Base-by-base conservation (phyloP, 371 early-diverging fungal genomes). In the Mucor indicus region DNA sequence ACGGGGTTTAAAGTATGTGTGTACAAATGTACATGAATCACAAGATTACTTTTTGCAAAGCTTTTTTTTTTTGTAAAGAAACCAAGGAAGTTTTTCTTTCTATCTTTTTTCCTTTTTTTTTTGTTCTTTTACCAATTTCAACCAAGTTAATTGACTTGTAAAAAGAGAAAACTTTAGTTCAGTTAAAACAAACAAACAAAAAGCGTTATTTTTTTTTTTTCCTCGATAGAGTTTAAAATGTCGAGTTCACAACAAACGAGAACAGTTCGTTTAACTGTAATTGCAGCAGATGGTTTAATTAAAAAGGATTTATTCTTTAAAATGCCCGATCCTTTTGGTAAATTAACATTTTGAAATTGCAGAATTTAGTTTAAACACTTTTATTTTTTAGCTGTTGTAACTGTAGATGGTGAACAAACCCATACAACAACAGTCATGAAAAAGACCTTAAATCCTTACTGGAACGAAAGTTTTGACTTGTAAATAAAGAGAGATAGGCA, bases 221-320 rank as follows among this genome's bases (percentile, higher is more conserved):
- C n/a, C n/a, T n/a, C n/a, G n/a, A n/a, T n/a, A n/a, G n/a, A n/a
- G n/a, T n/a, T n/a, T n/a, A 53, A 17, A 4, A 64, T 67, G 72
- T 54, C 64, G 41, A 64, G 33, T 32, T 62, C 67, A 44, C 54
- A 52, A 47, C 50, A 60, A 41, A 75, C 67, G 29, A 68, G 58
- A 45, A 64, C 61, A 11, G 62, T 75, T 32, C 64, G 75, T 30
- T 43, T 75, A 15, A 75, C 75, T 19, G 93, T 96, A 44, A 87
- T 96, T 61, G 93, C 94, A 33, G 95, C 95, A 17, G 92, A 93
- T 75, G 90, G 93, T 19, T 81, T 95, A 35, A 82, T 85, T 67
- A 95, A 94, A 71, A 87, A 92, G 36, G 95, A 96, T 66, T 72
- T 94, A 13, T 92, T 93, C 56, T 75, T 71, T 55, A 75, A 75